Evolutionary conservation across 1,139 yeast genomes (phyloP).

Genomic region (Saccharomyces pastorianus): DNA sequence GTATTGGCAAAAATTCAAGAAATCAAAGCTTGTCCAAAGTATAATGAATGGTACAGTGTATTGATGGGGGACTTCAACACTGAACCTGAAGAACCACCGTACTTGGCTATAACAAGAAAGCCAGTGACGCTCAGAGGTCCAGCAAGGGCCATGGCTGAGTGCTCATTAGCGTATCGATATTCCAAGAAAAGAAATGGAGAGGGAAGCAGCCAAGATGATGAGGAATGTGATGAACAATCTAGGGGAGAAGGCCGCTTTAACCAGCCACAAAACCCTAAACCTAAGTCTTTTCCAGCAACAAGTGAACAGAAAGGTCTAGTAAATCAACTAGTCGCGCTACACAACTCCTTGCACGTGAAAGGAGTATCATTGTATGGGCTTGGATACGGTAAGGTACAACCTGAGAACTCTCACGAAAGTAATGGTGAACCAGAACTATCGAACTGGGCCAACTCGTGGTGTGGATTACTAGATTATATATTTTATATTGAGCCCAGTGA

Average conservation of each 20-base stretch:
- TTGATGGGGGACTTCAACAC: slow-evolving; percentile 76
- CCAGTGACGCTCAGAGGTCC: neutral
- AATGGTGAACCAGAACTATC: slow-evolving; percentile 68
- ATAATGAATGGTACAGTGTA: slow-evolving; percentile 24
- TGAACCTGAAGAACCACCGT: slow-evolving; percentile 54
- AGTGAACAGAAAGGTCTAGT: slow-evolving; percentile 39
- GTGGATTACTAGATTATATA: slow-evolving; percentile 73
- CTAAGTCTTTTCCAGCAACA: slow-evolving; percentile 39
- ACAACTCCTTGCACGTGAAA: slow-evolving; percentile 42
- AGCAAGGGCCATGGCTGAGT: neutral
- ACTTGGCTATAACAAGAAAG: slow-evolving; percentile 10
- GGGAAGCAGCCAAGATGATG: slow-evolving; percentile 16
- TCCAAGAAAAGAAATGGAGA: slow-evolving; percentile 39
- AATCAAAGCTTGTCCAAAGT: slow-evolving; percentile 37
- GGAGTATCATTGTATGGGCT: slow-evolving; percentile 63
- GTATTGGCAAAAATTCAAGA: slow-evolving; percentile 44
- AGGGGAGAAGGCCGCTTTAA: slow-evolving; percentile 25
- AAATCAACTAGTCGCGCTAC: slow-evolving; percentile 40
- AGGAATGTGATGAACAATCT: slow-evolving; percentile 35
- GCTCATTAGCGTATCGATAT: slow-evolving; percentile 4
- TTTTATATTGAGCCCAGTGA: slow-evolving; percentile 49
- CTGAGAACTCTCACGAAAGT: slow-evolving; percentile 45
- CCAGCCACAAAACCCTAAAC: slow-evolving; percentile 49
- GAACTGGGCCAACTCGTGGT: slow-evolving; percentile 81
- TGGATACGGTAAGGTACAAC: slow-evolving; percentile 55